Evolutionary conservation across 2,329 filamentous ascomycete species (phyloP), one percentile per base, ranked within the genome.

Genomic region (Septoria petroselini): DNA sequence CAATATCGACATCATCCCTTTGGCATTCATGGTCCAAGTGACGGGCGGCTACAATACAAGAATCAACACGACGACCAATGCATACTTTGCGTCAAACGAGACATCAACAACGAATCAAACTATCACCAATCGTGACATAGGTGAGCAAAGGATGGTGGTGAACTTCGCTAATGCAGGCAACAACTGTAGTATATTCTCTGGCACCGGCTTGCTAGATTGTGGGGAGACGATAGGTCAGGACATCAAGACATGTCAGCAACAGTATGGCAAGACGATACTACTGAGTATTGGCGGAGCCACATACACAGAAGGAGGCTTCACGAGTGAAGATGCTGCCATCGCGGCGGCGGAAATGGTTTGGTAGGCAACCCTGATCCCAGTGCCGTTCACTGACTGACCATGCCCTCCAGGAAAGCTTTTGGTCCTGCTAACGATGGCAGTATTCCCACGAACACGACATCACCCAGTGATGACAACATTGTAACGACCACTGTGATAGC

Each of bases 221-320:
- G 37, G 27, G 25, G 78, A 83, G 0, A 68, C 85, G 53, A 76
- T 88, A 30, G 43, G 43, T 18, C 7, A 39, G 27, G 43, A 46
- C 23, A 46, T 46, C 11, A 38, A 35, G 15, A 46, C 74, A 7
- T 91, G 86, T 68, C 85, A 90, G 65, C 58, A 68, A 11, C 69
- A 65, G 4, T 70, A 81, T 53, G 78, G 78, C 55, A 90, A 89
- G 70, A 87, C 84, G 1, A 83, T 90, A 57, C 65, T 88, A 37
- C 74, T 90, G 7, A 88, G 85, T 2, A 74, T 90, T 37, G 86
- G 85, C 14, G 85, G 86, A 25, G 81, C 81, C 2, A 84, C 83
- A 1, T 86, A 87, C 66, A 80, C 73, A 14, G 83, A 87, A 65
- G 83, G 81, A 25, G 84, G 84, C 19, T 87, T 87, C 71, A 62